A percentile compares a stretch with the other conserved stretches of the same genome.
These are phyloP conservation scores for Zymoseptoria crescenta DNA, from an alignment of 2,329 filamentous ascomycete species.

Conservation along the genomic window DNA sequence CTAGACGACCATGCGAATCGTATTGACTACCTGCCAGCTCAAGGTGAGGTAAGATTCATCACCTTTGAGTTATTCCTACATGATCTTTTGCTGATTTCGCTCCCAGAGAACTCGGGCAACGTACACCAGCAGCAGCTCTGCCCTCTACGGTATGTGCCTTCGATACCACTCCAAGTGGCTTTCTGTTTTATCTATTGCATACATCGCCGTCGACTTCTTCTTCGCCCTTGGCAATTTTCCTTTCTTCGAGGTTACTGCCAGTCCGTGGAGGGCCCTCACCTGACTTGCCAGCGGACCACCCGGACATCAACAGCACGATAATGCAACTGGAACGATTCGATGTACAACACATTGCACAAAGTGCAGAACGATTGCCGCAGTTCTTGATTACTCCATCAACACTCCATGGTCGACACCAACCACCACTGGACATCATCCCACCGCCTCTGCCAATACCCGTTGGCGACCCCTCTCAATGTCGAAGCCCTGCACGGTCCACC, in stretches of 20 bases:
- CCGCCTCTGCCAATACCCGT: background rate
- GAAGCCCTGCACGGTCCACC: background rate
- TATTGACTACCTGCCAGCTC: background rate
- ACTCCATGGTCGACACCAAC: background rate
- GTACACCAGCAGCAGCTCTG: background rate
- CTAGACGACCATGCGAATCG: background rate
- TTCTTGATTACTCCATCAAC: background rate
- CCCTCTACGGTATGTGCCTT: background rate
- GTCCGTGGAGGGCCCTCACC: background rate
- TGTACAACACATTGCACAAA: background rate
- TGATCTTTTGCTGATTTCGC: conserved; percentile 6
- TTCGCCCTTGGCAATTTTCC: background rate
- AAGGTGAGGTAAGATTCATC: background rate
- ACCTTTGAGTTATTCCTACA: background rate
- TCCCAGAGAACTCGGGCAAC: background rate
- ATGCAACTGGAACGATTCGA: background rate
- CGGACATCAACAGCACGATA: background rate
- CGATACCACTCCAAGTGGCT: background rate
- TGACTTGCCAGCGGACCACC: background rate
- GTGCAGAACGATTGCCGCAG: no score
- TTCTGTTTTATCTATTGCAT: background rate
- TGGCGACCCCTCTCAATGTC: background rate
- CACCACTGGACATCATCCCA: background rate
- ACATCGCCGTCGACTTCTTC: conserved; percentile 1
- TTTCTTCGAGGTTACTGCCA: background rate